phyloP scores from a whole-genome alignment of 2,329 filamentous ascomycete genomes.

The Diaporthe humulicola region DNA sequence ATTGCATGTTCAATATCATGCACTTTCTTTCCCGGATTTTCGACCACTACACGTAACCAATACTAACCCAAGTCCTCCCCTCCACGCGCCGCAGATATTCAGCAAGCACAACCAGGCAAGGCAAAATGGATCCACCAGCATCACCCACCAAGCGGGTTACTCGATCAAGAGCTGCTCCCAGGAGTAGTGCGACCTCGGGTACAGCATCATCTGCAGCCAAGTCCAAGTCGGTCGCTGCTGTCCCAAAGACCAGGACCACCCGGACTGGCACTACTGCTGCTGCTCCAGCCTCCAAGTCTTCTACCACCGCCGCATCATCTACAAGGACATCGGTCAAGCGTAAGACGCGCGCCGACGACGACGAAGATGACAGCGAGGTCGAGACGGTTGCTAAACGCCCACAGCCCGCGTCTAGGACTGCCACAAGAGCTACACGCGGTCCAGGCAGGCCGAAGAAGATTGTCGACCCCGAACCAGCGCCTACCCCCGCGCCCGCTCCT shows the following conservation, averaged over 20 bases:
- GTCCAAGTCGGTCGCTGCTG: slow-evolving; percentile 55
- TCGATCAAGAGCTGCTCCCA: slow-evolving; percentile 58
- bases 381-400: slow-evolving; percentile 49
- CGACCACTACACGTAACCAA: background rate
- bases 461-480: slow-evolving; percentile 43
- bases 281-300: slow-evolving; percentile 51
- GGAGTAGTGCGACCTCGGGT: slow-evolving; percentile 45
- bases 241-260: slow-evolving; percentile 59
- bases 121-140: slow-evolving; percentile 44
- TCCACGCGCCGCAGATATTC: background rate
- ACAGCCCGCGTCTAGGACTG: slow-evolving; percentile 41
- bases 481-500: slow-evolving; percentile 41
- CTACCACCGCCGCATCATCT: slow-evolving; percentile 45
- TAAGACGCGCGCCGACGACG: slow-evolving; percentile 68
- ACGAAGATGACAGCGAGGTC: slow-evolving; percentile 62
- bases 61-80: slow-evolving; percentile 8
- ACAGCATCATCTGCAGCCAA: slow-evolving; percentile 42
- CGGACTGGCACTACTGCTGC: slow-evolving; percentile 43
- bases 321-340: slow-evolving; percentile 57
- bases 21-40: slow-evolving; percentile 9
- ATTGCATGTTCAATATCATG: slow-evolving; percentile 25
- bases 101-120: slow-evolving; percentile 15
- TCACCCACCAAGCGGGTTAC: slow-evolving; percentile 48
- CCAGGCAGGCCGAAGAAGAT: slow-evolving; percentile 60
- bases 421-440: slow-evolving; percentile 59